Base-by-base conservation (phyloP, 371 early-diverging fungal species). In the Mucor plumbeus region DNA sequence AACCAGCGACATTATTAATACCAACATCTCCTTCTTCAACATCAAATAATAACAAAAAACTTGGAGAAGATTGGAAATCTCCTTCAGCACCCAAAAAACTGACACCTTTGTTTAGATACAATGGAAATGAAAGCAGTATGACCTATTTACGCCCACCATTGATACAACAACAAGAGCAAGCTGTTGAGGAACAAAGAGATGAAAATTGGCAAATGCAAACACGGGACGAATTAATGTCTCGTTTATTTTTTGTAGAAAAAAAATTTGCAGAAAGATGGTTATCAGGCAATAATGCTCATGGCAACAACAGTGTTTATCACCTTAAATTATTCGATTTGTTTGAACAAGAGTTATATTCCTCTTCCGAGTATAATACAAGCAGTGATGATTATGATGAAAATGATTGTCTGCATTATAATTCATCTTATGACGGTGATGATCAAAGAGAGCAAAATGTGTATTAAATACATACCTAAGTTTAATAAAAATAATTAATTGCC, bases 211-310 rank as follows among this genome's bases (percentile, higher is more conserved):
- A 56, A n/a, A 13, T 31, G 11, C 63, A 39, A 14, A 47, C n/a
- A n/a, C 17, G 26, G 17, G 59, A 66, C n/a, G 55, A 43, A 3
- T 36, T 69, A 9, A 21, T 50, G 17, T 34, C 43, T 31, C 31
- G 44, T 5, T 36, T 69, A 14, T 34, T 53, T 9, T 13, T 59
- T 3, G 59, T 69, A 9, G 54, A 69, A 38, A 59, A 69, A 21
- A 48, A 58, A 47, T 58, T 60, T 9, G 31, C 57, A 10, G 58
- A 61, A 35, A 38, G 21, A 61, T 67, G 67, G 67, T 26, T 53
- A 13, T 5, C 38, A 39, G 19, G 8, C 10, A 40, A 40, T 26
- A 54, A 35, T 4, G n/a, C 35, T 35, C 33, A 34, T 33, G 56
- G 0, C 36, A 13, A 11, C 5, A 38, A 11, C 38, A 38, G 11